Percentiles rank a stretch among this genome's conserved stretches.
Conservation (phyloP, 2,329 filamentous ascomycete genomes). For the Fusarium coicis region DNA sequence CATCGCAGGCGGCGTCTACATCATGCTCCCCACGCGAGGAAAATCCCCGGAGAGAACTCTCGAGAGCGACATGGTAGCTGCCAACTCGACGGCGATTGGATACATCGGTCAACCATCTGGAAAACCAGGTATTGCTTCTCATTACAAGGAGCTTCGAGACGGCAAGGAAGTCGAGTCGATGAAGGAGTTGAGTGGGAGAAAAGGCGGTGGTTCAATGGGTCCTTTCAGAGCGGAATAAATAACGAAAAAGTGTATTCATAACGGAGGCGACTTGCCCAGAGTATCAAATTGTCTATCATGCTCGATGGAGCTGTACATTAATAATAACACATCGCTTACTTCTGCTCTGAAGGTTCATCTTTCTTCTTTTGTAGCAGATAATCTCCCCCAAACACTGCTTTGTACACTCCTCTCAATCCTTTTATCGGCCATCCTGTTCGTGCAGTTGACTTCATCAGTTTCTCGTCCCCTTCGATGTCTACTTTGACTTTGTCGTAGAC, state of each 20-base stretch:
- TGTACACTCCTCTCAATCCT: constrained; percentile 60
- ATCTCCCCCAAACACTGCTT: constrained; percentile 57
- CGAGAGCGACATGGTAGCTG: constrained; percentile 22
- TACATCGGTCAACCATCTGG: constrained; percentile 13
- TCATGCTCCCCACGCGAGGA: constrained; percentile 40
- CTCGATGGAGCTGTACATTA: constrained; percentile 9
- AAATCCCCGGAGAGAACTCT: constrained; percentile 15
- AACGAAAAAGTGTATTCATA: neutral
- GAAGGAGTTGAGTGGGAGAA: constrained; percentile 47
- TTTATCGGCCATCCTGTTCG: constrained; percentile 54
- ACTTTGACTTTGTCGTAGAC: constrained; percentile 76
- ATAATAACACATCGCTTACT: constrained; percentile 6
- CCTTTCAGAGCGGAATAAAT: constrained; percentile 47
- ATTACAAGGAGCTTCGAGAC: constrained; percentile 29
- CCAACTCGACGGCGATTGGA: constrained; percentile 26
- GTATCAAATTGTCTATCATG: constrained; percentile 32
- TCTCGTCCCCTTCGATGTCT: constrained; percentile 51
- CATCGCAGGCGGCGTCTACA: constrained; percentile 42
- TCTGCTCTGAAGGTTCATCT: constrained; percentile 2
- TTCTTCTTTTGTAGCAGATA: constrained; percentile 56
- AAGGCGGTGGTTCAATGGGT: constrained; percentile 41
- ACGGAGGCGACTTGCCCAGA: constrained; percentile 14
- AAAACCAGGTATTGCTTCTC: constrained; percentile 15
- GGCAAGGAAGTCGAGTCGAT: constrained; percentile 39
- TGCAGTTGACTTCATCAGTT: constrained; percentile 48